These are phyloP conservation scores for Coniella lustricola DNA, from an alignment of 2,329 filamentous ascomycete species.

Conservation along the genomic window DNA sequence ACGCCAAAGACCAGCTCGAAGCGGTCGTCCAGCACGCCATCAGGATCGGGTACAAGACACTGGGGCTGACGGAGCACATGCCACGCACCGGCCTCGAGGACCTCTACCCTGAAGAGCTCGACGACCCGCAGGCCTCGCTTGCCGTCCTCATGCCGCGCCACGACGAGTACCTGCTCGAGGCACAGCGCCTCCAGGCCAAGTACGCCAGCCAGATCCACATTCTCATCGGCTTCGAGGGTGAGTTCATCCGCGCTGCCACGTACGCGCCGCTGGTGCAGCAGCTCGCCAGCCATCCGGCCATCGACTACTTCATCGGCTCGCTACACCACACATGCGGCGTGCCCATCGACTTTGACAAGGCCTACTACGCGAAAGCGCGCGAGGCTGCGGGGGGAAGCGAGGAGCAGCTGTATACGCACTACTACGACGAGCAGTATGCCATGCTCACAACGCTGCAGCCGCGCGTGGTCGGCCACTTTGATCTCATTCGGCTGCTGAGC, in stretches of 20 bases:
- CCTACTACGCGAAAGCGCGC: conserved; percentile 56
- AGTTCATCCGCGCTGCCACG: conserved; percentile 71
- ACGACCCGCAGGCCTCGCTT: conserved; percentile 41
- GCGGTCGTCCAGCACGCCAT: conserved; percentile 77
- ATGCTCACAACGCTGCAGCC: conserved; percentile 72
- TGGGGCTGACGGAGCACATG: conserved; percentile 93
- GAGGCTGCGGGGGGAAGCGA: conserved; percentile 43
- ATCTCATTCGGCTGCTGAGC: conserved; percentile 78
- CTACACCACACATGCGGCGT: conserved; percentile 82
- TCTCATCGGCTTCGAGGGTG: conserved; percentile 84
- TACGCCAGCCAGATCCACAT: conserved; percentile 70
- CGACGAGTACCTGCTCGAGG: conserved; percentile 68
- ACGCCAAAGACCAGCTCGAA: conserved; percentile 80
- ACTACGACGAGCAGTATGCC: conserved; percentile 79
- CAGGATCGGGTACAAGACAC: conserved; percentile 67
- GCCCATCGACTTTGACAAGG: conserved; percentile 79
- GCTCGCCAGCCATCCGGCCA: conserved; percentile 51
- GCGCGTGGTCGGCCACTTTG: conserved; percentile 85
- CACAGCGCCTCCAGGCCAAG: conserved; percentile 59
- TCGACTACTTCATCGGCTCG: conserved; percentile 91
- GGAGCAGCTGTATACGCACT: conserved; percentile 68
- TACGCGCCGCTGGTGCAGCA: conserved; percentile 49
- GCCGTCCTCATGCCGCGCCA: conserved; percentile 48
- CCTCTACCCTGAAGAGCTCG: conserved; percentile 84
- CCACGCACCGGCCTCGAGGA: conserved; percentile 67